These are phyloP conservation scores for Colletotrichum sp. DNA, from an alignment of 2,329 filamentous ascomycete genomes.

Conservation along the genomic window DNA sequence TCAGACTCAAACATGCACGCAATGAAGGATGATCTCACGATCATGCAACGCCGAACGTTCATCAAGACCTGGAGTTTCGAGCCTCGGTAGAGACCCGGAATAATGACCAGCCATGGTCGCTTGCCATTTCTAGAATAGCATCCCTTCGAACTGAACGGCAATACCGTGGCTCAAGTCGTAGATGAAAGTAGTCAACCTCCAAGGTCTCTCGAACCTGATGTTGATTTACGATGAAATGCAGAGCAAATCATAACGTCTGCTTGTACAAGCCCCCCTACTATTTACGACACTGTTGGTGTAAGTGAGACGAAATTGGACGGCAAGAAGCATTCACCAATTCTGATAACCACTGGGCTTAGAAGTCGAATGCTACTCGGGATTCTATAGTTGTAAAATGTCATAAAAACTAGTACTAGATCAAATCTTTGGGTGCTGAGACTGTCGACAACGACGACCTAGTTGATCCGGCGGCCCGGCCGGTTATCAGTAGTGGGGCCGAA, in stretches of 20 bases:
- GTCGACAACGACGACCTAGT: neutral
- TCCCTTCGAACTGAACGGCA: no score
- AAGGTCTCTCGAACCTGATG: no score
- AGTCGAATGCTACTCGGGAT: neutral
- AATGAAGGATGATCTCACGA: no score
- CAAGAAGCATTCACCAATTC: neutral
- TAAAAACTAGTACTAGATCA: neutral
- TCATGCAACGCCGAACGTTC: no score
- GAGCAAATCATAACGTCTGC: neutral
- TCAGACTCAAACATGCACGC: no score
- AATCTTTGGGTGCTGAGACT: neutral
- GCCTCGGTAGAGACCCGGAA: no score
- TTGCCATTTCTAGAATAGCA: no score
- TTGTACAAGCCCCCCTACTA: neutral
- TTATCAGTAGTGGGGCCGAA: neutral
- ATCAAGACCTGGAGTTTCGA: no score
- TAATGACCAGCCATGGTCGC: no score
- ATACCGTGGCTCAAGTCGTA: no score
- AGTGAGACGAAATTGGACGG: neutral
- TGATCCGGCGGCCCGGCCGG: neutral
- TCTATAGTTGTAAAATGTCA: neutral
- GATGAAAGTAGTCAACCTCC: no score
- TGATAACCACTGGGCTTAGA: neutral
- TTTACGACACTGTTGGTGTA: neutral
- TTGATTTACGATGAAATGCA: no score